These are phyloP conservation scores for Cardiosporidium cionae DNA, from an alignment of 169 alveolate genomes.

Conservation along the genomic window DNA sequence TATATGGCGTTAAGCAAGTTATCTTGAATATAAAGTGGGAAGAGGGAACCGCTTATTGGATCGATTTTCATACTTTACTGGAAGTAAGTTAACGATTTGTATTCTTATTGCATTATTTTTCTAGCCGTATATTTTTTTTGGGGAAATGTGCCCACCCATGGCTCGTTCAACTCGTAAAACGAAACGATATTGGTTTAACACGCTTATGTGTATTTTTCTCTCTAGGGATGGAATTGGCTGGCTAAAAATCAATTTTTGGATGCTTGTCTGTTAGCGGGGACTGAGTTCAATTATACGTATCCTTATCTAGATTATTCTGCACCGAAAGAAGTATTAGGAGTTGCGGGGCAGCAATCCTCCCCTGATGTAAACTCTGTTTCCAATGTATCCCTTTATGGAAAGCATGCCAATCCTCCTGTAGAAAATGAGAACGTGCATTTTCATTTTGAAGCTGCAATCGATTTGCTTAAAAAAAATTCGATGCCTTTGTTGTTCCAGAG, in stretches of 20 bases:
- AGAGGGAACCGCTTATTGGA: slow-evolving; percentile 6
- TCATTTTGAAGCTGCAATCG: neutral
- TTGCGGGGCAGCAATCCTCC: neutral
- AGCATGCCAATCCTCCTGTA: no score
- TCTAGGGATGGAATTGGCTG: no score
- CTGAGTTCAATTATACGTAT: slow-evolving; percentile 32
- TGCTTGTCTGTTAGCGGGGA: slow-evolving; percentile 39
- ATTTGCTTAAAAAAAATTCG: neutral
- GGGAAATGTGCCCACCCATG: no score
- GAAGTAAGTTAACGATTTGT: neutral
- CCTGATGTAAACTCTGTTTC: neutral
- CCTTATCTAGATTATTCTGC: slow-evolving; percentile 36
- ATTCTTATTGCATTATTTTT: no score
- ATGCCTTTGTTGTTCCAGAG: neutral
- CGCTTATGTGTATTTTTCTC: no score
- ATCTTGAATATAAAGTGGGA: slow-evolving; percentile 13
- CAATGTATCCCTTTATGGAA: no score
- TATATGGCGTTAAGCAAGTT: slow-evolving; percentile 22
- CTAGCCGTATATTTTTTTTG: no score
- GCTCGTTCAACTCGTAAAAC: no score
- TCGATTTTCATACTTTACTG: slow-evolving; percentile 5
- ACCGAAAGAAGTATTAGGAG: no score
- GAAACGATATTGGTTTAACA: no score
- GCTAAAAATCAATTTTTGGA: slow-evolving; percentile 25
- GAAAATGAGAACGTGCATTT: no score